Conservation (phyloP, 345 rosid genomes). For the Toxicodendron radicans region DNA sequence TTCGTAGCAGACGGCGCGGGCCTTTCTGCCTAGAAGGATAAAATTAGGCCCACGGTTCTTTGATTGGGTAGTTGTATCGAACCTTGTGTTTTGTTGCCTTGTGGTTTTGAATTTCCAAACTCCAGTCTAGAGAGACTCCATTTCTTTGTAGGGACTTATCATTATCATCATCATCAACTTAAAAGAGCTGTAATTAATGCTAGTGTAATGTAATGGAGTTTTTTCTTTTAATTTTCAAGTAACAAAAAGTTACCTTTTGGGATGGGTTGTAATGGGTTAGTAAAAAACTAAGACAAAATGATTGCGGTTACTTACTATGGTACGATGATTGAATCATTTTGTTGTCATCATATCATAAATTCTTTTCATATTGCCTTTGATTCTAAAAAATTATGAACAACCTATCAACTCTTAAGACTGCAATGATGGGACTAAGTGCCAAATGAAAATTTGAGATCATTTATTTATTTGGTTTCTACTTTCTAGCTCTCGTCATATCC, state of each 20-base stretch:
- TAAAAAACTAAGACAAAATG: not conserved
- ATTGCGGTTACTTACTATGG: not conserved
- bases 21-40: constrained; percentile 19
- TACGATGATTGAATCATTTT: constrained; percentile 16
- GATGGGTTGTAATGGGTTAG: no score
- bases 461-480: no score
- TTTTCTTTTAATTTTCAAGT: not conserved
- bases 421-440: constrained; percentile 5
- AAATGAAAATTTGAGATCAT: not conserved
- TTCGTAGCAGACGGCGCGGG: constrained; percentile 38
- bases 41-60: constrained; percentile 8
- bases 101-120: not conserved
- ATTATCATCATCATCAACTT: not conserved
- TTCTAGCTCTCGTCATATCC: no score
- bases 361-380: not conserved
- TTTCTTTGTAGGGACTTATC: constrained; percentile 9
- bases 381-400: not conserved
- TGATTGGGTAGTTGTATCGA: constrained; percentile 7
- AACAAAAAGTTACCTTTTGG: not conserved
- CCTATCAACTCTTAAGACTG: not conserved
- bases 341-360: not conserved
- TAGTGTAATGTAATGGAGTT: constrained; percentile 15
- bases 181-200: not conserved
- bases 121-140: not conserved
- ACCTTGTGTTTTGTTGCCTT: not conserved